Base-by-base conservation (phyloP, 768 basidiomycete species). In the Tulasnella sp. region DNA sequence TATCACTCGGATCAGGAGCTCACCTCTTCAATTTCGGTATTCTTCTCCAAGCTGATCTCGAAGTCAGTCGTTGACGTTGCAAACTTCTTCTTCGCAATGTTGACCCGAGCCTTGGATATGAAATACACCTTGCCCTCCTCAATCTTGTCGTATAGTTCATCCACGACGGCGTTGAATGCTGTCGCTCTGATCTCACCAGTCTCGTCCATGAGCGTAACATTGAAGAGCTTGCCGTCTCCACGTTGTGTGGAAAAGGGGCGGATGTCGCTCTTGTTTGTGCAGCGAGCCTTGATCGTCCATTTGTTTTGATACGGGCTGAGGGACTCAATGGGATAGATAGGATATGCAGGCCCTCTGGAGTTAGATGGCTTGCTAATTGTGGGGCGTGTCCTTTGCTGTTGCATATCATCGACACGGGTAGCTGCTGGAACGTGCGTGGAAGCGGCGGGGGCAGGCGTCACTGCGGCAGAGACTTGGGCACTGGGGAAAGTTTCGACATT, bases 41-140 rank as follows among this genome's bases (percentile, higher is more conserved):
- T 77, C 62, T 79, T 81, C 63, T 92, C 90, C n/a, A 99, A 75
- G 51, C 74, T 77, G 63, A 99, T 80, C 69, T 98, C 93, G 66
- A 97, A 98, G 67, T 98, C 93, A 68, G 93, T 96, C 63, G 77
- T 73, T 51, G 94, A 71, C 67, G 88, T 91, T 31, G 80, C 86
- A 71, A 94, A 99, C 71, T 96, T 93, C 73, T 92, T 97, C 75
- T 96, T 98, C 30, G 93, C 94, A 12, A 97, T 82, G 66, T 91
- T 90, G 67, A 98, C 85, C 50, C 90, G 80, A 4, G 87, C 96
- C 68, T 85, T 88, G 0, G 91, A 91, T 56, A 98, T 76, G 67
- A 78, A 91, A 69, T 92, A 98, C 7, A 93, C 92, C 67, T 92
- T 92, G 50, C 87, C 87, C 70, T 96, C 92, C 64, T 93, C 80